Conservation (phyloP, 306 rosid species). For the Morella rubra region DNA sequence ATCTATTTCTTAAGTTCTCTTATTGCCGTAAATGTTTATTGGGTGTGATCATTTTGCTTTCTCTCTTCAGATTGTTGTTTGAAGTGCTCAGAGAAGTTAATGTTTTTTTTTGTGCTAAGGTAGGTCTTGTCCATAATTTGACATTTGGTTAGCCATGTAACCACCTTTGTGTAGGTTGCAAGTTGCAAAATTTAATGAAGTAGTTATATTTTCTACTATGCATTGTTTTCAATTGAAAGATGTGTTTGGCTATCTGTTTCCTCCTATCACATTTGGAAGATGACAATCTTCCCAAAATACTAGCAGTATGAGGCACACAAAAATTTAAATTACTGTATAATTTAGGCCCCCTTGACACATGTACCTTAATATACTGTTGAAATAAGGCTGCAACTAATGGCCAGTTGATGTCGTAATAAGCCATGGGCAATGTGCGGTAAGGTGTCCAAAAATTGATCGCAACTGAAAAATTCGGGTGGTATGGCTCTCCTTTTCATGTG, state of each 20-base stretch:
- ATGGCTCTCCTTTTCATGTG: background rate
- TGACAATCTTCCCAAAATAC: too few species aligned
- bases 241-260: background rate
- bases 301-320: background rate
- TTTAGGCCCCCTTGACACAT: background rate
- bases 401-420: background rate
- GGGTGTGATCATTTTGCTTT: slow-evolving; percentile 51
- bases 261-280: background rate
- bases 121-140: slow-evolving; percentile 49
- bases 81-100: slow-evolving; percentile 54
- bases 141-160: slow-evolving; percentile 18
- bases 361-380: background rate
- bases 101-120: slow-evolving; percentile 52
- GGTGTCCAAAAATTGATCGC: background rate
- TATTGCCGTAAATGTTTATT: slow-evolving; percentile 27
- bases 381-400: background rate
- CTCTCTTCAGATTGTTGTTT: slow-evolving; percentile 61
- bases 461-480: background rate
- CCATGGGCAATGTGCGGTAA: background rate
- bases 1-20: slow-evolving; percentile 7
- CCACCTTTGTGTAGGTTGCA: background rate
- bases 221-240: background rate
- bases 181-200: slow-evolving; percentile 26
- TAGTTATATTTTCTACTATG: slow-evolving; percentile 22
- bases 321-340: background rate